These are phyloP conservation scores for Lasiodiplodia gonubiensis DNA, from an alignment of 2,329 filamentous ascomycete genomes.

Conservation along the genomic window DNA sequence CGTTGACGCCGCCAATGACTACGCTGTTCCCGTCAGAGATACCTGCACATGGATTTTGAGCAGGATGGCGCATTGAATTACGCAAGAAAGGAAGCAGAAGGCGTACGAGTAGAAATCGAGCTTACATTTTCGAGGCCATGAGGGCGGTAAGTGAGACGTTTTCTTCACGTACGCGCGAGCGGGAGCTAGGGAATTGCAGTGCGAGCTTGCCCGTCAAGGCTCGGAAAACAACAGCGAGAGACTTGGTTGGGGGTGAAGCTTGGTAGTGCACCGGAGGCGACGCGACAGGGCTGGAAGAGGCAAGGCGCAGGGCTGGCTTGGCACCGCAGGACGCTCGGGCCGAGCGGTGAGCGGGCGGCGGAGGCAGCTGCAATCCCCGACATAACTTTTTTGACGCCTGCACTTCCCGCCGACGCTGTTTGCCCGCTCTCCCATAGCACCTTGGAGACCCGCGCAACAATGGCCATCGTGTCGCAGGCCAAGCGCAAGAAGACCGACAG, in stretches of 20 bases:
- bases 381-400: slow-evolving; percentile 27
- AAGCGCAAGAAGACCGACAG: slow-evolving; percentile 51
- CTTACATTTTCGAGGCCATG: slow-evolving; percentile 66
- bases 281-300: background rate
- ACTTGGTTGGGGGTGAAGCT: slow-evolving; percentile 1
- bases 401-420: background rate
- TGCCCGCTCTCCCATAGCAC: background rate
- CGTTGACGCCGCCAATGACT: slow-evolving; percentile 82
- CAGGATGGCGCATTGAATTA: background rate
- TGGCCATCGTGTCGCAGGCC: slow-evolving; percentile 53
- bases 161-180: background rate
- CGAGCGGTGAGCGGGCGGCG: slow-evolving; percentile 20
- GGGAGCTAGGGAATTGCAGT: background rate
- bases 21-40: slow-evolving; percentile 57
- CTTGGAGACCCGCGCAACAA: slow-evolving; percentile 34
- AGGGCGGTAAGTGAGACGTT: background rate
- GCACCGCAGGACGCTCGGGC: background rate
- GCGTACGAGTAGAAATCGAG: slow-evolving; percentile 7
- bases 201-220: background rate
- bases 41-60: background rate
- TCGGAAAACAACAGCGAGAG: background rate
- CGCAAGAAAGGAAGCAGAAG: background rate
- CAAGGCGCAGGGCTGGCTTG: slow-evolving; percentile 1
- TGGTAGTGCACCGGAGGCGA: background rate
- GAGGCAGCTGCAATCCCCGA: slow-evolving; percentile 21